Evolutionary conservation across 2,329 filamentous ascomycete species (phyloP).

Genomic region (Didymella pinodella): DNA sequence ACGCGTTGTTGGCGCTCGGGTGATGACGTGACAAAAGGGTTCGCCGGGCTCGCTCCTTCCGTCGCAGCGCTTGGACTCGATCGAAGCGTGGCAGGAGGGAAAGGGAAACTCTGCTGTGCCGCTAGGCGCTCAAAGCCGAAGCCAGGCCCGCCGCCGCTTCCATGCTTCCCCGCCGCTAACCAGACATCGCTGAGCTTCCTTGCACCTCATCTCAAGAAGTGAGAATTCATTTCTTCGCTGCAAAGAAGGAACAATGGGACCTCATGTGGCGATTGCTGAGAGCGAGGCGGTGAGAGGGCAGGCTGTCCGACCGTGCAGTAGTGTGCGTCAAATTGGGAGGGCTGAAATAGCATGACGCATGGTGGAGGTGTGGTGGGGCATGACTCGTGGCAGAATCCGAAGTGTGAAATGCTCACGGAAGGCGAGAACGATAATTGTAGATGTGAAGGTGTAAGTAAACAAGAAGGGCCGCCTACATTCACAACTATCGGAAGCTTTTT

Average conservation of each 20-base stretch:
- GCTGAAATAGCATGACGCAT: neutral
- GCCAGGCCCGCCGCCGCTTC: slow-evolving; percentile 15
- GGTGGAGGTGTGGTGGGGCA: slow-evolving; percentile 13
- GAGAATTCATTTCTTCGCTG: slow-evolving; percentile 16
- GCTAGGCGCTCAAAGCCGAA: slow-evolving; percentile 20
- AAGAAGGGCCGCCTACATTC: slow-evolving; percentile 38
- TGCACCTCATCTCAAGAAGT: slow-evolving; percentile 36
- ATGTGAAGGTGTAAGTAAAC: slow-evolving; percentile 4
- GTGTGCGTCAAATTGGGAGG: neutral
- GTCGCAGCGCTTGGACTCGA: slow-evolving; percentile 13
- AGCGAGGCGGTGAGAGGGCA: slow-evolving; percentile 6
- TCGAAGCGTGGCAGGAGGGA: slow-evolving; percentile 1
- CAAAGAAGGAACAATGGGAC: slow-evolving; percentile 5
- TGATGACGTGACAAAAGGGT: slow-evolving; percentile 34
- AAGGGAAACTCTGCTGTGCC: slow-evolving; percentile 10
- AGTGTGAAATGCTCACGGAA: slow-evolving; percentile 1
- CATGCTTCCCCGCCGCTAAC: slow-evolving; percentile 22
- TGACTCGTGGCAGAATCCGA: slow-evolving; percentile 11
- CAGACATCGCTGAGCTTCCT: slow-evolving; percentile 37
- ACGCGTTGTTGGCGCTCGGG: slow-evolving; percentile 19
- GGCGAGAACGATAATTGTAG: neutral
- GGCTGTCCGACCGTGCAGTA: slow-evolving; percentile 9
- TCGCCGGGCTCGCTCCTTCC: slow-evolving; percentile 16
- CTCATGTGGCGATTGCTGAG: slow-evolving; percentile 3
- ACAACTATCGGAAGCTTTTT: slow-evolving; percentile 37